These are phyloP conservation scores for Coniochaeta sp. DNA, from an alignment of 2,329 filamentous ascomycete genomes.

Conservation along the genomic window DNA sequence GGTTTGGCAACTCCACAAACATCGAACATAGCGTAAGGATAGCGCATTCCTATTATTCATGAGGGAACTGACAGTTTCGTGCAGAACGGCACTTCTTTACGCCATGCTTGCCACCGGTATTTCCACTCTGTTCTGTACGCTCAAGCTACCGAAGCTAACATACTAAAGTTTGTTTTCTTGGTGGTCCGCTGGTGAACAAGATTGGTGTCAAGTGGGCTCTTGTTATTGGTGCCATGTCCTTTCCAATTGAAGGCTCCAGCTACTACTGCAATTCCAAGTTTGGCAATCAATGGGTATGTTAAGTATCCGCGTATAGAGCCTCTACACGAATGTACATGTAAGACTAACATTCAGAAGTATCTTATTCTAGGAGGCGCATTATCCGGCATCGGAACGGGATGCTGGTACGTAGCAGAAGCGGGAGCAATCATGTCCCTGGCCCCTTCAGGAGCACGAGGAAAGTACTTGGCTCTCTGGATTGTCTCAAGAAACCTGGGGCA, in stretches of 20 bases:
- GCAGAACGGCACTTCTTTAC: conserved; percentile 1
- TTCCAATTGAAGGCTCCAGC: conserved; percentile 36
- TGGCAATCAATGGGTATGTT: conserved; percentile 37
- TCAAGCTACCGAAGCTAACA: background rate
- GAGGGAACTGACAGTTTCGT: background rate
- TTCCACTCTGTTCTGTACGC: background rate
- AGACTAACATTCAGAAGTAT: conserved; percentile 17
- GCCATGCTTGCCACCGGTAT: conserved; percentile 6
- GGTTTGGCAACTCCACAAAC: conserved; percentile 34
- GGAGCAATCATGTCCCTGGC: conserved; percentile 40
- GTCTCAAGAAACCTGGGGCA: conserved; percentile 30
- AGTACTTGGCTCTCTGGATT: conserved; percentile 47
- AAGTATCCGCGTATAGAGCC: background rate
- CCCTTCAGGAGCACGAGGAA: conserved; percentile 35
- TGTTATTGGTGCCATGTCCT: conserved; percentile 31
- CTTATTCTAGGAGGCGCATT: conserved; percentile 30
- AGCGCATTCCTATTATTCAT: conserved; percentile 14
- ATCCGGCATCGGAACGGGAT: conserved; percentile 30
- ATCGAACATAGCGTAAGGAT: conserved; percentile 30
- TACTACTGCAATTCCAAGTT: conserved; percentile 42
- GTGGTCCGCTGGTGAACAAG: conserved; percentile 37
- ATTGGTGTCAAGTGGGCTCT: conserved; percentile 37
- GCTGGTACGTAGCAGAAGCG: conserved; percentile 41
- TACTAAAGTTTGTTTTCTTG: conserved; percentile 27
- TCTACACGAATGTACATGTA: background rate